phyloP scores from a whole-genome alignment of 2,329 filamentous ascomycete species.

The Conoideocrella luteorostrata region DNA sequence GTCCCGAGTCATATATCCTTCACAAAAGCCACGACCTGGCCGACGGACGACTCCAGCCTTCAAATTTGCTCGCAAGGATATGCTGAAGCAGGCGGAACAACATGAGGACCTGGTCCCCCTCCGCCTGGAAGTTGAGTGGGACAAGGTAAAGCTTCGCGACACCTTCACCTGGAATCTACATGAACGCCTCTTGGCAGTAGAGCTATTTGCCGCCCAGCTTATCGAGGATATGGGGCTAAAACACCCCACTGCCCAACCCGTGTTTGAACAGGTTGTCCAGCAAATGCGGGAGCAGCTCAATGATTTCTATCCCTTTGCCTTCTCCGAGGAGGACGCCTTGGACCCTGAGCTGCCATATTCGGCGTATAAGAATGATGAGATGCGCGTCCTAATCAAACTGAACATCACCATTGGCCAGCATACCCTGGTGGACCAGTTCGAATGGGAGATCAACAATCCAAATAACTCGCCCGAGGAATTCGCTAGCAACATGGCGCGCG shows the following conservation, averaged over 20 bases:
- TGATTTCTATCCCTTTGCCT: conserved; percentile 90
- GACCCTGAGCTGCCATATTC: conserved; percentile 86
- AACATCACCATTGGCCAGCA: conserved; percentile 97
- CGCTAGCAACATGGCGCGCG: conserved; percentile 78
- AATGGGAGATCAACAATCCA: conserved; percentile 98
- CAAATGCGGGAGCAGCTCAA: conserved; percentile 85
- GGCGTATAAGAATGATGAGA: conserved; percentile 98
- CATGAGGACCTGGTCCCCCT: conserved; percentile 88
- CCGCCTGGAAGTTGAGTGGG: conserved; percentile 87
- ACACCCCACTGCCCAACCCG: conserved; percentile 59
- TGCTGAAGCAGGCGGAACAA: conserved; percentile 80
- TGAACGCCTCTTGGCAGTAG: conserved; percentile 72
- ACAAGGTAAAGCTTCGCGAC: conserved; percentile 91
- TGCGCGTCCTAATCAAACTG: conserved; percentile 91
- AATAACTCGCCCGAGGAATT: conserved; percentile 93
- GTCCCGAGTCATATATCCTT: conserved; percentile 71
- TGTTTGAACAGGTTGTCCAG: conserved; percentile 52
- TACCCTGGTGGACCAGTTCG: conserved; percentile 92
- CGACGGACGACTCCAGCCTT: conserved; percentile 67
- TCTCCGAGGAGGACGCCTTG: conserved; percentile 80
- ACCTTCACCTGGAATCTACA: conserved; percentile 99
- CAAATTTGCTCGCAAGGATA: conserved; percentile 71
- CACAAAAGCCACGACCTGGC: conserved; percentile 67
- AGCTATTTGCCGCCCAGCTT: conserved; percentile 81
- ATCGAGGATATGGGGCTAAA: conserved; percentile 86